Evolutionary conservation across 805 yeast genomes (phyloP).

Genomic region (Kregervanrija delftensis): DNA sequence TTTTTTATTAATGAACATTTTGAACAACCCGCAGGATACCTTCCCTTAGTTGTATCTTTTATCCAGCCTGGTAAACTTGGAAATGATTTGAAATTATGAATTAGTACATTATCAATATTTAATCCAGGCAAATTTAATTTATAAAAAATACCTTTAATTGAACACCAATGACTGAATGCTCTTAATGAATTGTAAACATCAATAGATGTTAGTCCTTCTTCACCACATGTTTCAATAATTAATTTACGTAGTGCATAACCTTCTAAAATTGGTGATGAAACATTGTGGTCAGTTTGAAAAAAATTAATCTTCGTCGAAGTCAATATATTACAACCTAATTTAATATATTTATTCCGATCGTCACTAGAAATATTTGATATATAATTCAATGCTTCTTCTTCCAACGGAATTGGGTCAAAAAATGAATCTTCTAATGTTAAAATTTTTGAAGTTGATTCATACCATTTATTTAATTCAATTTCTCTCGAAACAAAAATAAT

Average conservation of each 20-base stretch:
- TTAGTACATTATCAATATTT: constrained; percentile 26
- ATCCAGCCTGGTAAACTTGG: constrained; percentile 37
- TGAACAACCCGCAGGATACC: constrained; percentile 50
- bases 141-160: constrained; percentile 40
- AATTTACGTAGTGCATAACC: constrained; percentile 36
- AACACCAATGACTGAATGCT: constrained; percentile 50
- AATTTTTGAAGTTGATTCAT: constrained; percentile 38
- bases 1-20: constrained; percentile 37
- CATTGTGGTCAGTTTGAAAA: constrained; percentile 50
- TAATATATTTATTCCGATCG: constrained; percentile 27
- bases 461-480: constrained; percentile 44
- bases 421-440: constrained; percentile 29
- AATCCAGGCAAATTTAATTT: constrained; percentile 34
- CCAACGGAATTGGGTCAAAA: constrained; percentile 24
- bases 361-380: constrained; percentile 21
- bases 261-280: constrained; percentile 39
- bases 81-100: constrained; percentile 29
- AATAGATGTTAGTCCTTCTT: constrained; percentile 28
- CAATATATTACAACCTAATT: constrained; percentile 35
- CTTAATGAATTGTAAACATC: constrained; percentile 42
- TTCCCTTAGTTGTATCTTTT: constrained; percentile 31
- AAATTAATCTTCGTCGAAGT: constrained; percentile 44
- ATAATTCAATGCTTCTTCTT: constrained; percentile 30
- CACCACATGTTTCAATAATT: constrained; percentile 34
- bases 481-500: constrained; percentile 45